Percentiles rank a stretch among this genome's conserved stretches.
Conservation (phyloP, 139 green algal genomes). For the Chlamydomonas incerta region DNA sequence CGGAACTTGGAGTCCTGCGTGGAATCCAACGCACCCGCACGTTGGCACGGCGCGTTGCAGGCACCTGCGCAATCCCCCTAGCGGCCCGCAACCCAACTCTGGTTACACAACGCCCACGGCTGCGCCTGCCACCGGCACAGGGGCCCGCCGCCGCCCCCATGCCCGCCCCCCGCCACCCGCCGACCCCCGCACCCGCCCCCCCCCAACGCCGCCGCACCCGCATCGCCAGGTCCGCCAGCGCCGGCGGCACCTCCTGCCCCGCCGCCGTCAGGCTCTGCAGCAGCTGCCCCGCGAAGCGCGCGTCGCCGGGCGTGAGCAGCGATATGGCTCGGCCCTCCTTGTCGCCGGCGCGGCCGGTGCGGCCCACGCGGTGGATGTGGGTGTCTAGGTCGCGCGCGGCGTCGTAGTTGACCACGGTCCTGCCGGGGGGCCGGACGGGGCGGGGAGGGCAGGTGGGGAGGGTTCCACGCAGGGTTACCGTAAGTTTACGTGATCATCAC, state of each 20-base stretch:
- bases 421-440: no score
- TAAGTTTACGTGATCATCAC: no score
- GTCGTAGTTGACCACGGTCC: slow-evolving; percentile 91
- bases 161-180: no score
- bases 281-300: slow-evolving; percentile 80
- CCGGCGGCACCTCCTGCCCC: slow-evolving; percentile 80
- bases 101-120: not conserved
- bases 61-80: not conserved
- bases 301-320: slow-evolving; percentile 81
- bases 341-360: slow-evolving; percentile 94
- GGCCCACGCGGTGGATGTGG: slow-evolving; percentile 89
- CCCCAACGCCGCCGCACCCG: slow-evolving; percentile 61
- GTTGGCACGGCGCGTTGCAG: no score
- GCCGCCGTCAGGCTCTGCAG: slow-evolving; percentile 74
- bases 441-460: no score
- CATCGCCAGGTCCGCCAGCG: slow-evolving; percentile 77
- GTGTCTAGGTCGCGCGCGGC: slow-evolving; percentile 85
- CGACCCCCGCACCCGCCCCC: no score
- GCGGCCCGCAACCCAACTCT: no score
- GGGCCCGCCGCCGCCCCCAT: no score
- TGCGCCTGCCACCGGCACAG: not conserved
- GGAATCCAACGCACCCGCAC: no score
- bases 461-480: no score
- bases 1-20: slow-evolving; percentile 57
- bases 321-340: slow-evolving; percentile 91